Evolutionary conservation across 2,329 filamentous ascomycete genomes (phyloP).

Genomic region (Penicillium griseofulvum): DNA sequence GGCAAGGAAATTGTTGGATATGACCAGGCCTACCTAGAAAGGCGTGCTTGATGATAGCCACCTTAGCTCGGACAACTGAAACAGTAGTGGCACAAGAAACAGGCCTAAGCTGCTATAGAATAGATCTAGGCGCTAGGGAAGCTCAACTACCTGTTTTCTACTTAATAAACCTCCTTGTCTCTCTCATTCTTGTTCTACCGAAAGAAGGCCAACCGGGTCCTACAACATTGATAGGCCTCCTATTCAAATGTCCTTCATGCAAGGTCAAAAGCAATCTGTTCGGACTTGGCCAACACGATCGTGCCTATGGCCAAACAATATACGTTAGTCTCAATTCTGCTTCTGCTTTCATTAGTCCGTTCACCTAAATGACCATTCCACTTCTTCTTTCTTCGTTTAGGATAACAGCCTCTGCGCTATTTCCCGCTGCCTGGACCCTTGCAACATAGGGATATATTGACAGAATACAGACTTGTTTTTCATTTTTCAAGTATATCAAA

Average conservation of each 20-base stretch:
- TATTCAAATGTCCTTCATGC: background rate
- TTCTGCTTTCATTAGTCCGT: background rate
- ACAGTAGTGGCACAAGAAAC: background rate
- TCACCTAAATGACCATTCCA: background rate
- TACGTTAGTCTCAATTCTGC: background rate
- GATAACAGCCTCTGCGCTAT: background rate
- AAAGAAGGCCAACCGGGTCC: background rate
- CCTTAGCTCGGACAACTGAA: background rate
- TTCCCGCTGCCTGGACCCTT: background rate
- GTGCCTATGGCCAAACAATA: background rate
- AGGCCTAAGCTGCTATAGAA: background rate
- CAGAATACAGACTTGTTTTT: background rate
- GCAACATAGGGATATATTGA: background rate
- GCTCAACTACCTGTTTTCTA: too few species aligned
- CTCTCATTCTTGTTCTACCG: background rate
- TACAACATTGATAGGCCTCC: background rate
- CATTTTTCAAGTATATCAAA: background rate
- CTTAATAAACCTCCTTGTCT: too few species aligned
- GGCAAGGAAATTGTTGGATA: background rate
- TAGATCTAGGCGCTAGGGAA: background rate
- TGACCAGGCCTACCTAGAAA: background rate
- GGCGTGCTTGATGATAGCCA: background rate
- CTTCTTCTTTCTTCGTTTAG: background rate
- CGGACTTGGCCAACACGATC: background rate
- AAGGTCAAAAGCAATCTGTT: background rate